Evolutionary conservation across 441 rosid genomes (phyloP), one percentile per base, ranked within the genome.

Genomic region (Capsella rubella): DNA sequence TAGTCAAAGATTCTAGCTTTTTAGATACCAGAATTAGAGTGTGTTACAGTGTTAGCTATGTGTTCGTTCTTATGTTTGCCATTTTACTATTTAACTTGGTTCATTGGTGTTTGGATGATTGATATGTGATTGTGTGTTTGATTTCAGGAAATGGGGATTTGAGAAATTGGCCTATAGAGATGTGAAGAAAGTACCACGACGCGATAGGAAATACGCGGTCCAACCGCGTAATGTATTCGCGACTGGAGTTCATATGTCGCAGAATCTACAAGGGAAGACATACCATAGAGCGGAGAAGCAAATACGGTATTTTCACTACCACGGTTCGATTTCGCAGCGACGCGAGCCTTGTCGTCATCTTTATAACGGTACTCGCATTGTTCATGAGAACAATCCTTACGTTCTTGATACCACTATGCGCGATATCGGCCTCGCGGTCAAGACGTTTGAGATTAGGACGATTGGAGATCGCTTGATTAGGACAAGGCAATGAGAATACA

Each of bases 171-270:
- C 89, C 5, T 94, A 84, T 69, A 84, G 83, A 74, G 96, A 94
- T 13, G 80, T 80, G 51, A 94, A 90, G 80, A 87, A 74, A 60
- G 95, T 89, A 4, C 70, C 84, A 66, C 64, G 98, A 49, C 84
- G 93, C 61, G 98, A 93, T 63, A 70, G 98, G 0, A 93, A 93
- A 71, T 93, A 91, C 46, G 97, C 87, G 3, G 84, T 93, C 51
- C 97, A 91, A 34, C 96, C 98, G 0, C 86, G 92, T 5, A 80
- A 80, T 3, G 95, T 87, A 42, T 90, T 64, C 28, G 97, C 93
- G 5, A 85, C 95, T 0, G 98, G 98, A 0, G 97, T 93, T 69
- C 98, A 93, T 80, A 87, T 93, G 97, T 91, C 98, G 0, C 92
- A 91, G 84, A 87, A 94, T 84, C 61, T 91, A 4, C 84, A 56